These are phyloP conservation scores for Pogostemon cablin DNA, from an alignment of 257 asterid species.

Conservation along the genomic window DNA sequence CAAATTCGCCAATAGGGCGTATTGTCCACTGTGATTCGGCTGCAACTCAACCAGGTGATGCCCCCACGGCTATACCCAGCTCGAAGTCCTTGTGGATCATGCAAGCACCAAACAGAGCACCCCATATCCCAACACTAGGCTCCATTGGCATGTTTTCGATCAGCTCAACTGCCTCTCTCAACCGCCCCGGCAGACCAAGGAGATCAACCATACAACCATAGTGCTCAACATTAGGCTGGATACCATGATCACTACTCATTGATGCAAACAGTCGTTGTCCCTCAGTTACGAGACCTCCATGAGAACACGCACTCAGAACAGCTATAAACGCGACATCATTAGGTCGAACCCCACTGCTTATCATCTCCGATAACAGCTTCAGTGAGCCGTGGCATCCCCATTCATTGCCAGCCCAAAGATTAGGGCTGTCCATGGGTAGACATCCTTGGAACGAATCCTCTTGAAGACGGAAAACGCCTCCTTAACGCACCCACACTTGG, in stretches of 20 bases:
- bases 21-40: slow-evolving; percentile 49
- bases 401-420: slow-evolving; percentile 53
- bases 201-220: slow-evolving; percentile 68
- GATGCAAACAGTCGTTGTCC: slow-evolving; percentile 40
- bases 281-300: slow-evolving; percentile 51
- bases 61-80: slow-evolving; percentile 51
- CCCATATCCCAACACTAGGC: slow-evolving; percentile 49
- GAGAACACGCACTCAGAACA: slow-evolving; percentile 57
- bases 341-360: slow-evolving; percentile 46
- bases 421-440: slow-evolving; percentile 57
- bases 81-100: slow-evolving; percentile 48
- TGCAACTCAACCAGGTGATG: slow-evolving; percentile 40
- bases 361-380: slow-evolving; percentile 46
- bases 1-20: slow-evolving; percentile 52
- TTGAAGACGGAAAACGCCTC: slow-evolving; percentile 47
- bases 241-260: slow-evolving; percentile 45
- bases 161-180: slow-evolving; percentile 49
- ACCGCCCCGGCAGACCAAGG: slow-evolving; percentile 56
- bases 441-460: slow-evolving; percentile 36
- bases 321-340: slow-evolving; percentile 55
- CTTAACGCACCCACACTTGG: slow-evolving; percentile 56
- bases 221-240: slow-evolving; percentile 48
- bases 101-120: slow-evolving; percentile 60
- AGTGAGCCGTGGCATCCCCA: slow-evolving; percentile 49
- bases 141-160: slow-evolving; percentile 47